Percentiles rank a stretch among this genome's conserved stretches.
phyloP scores from a whole-genome alignment of 2,329 filamentous ascomycete species.

The Xylaria multiplex region DNA sequence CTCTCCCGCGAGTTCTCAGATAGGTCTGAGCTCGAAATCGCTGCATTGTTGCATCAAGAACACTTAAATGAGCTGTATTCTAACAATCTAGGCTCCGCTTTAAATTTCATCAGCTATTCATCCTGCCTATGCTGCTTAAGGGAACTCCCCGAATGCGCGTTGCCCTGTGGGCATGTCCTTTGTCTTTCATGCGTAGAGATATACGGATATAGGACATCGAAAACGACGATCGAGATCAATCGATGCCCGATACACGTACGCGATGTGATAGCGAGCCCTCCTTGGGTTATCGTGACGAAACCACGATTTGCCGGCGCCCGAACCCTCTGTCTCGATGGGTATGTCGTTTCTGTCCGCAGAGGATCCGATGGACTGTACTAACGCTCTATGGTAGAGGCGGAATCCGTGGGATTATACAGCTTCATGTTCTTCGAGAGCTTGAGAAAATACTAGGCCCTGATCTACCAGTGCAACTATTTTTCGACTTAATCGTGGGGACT shows the following conservation, averaged over 20 bases:
- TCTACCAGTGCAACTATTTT: constrained; percentile 48
- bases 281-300: constrained; percentile 47
- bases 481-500: constrained; percentile 49
- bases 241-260: constrained; percentile 48
- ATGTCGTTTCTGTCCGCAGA: constrained; percentile 12
- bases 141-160: constrained; percentile 48
- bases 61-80: constrained; percentile 48
- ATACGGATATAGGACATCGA: constrained; percentile 47
- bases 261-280: constrained; percentile 46
- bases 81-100: constrained; percentile 44
- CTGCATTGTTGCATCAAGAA: constrained; percentile 47
- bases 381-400: constrained; percentile 42
- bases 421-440: constrained; percentile 46
- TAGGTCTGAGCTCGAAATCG: constrained; percentile 46
- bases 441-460: constrained; percentile 47
- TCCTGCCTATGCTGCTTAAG: constrained; percentile 49
- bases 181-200: constrained; percentile 47
- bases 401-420: constrained; percentile 45
- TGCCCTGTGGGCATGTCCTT: constrained; percentile 49
- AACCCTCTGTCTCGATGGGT: constrained; percentile 48
- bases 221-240: constrained; percentile 48
- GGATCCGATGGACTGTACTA: background rate
- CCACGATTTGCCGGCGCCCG: constrained; percentile 46
- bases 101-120: constrained; percentile 47
- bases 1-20: constrained; percentile 46